Conservation (phyloP, 2,329 filamentous ascomycete species). For the Chaetomium sp. region DNA sequence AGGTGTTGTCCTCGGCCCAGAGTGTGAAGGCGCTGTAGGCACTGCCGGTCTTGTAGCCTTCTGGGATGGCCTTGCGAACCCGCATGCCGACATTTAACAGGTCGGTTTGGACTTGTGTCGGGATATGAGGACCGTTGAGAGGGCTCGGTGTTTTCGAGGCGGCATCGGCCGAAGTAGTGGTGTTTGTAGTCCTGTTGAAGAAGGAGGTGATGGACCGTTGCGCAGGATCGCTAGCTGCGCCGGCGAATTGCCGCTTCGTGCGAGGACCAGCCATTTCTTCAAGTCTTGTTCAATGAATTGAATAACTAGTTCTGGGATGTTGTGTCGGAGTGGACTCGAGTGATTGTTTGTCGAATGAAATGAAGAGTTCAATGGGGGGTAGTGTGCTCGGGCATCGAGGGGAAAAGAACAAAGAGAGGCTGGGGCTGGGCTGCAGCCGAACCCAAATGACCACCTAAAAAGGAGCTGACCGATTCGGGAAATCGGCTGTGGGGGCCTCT, state of each 20-base stretch:
- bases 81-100: slow-evolving; percentile 94
- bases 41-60: slow-evolving; percentile 83
- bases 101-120: slow-evolving; percentile 71
- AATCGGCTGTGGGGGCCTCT: slow-evolving; percentile 9
- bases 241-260: slow-evolving; percentile 64
- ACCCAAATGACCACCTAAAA: background rate
- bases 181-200: slow-evolving; percentile 46
- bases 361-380: background rate
- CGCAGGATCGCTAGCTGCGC: slow-evolving; percentile 58
- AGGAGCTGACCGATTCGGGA: slow-evolving; percentile 6
- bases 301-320: background rate
- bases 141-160: slow-evolving; percentile 33
- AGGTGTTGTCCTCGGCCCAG: slow-evolving; percentile 47
- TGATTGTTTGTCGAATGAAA: background rate
- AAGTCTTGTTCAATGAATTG: too few species aligned
- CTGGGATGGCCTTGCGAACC: slow-evolving; percentile 86
- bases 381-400: background rate
- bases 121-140: slow-evolving; percentile 52
- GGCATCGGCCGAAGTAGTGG: slow-evolving; percentile 41
- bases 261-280: slow-evolving; percentile 54
- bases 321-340: background rate
- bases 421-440: slow-evolving; percentile 6
- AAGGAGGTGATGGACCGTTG: slow-evolving; percentile 67
- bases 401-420: slow-evolving; percentile 9
- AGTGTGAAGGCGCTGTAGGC: slow-evolving; percentile 54